Percentiles rank a stretch among this genome's conserved stretches.
Evolutionary conservation across 192 early-diverging fungal genomes (phyloP).

Genomic region (Coemansia sp.): DNA sequence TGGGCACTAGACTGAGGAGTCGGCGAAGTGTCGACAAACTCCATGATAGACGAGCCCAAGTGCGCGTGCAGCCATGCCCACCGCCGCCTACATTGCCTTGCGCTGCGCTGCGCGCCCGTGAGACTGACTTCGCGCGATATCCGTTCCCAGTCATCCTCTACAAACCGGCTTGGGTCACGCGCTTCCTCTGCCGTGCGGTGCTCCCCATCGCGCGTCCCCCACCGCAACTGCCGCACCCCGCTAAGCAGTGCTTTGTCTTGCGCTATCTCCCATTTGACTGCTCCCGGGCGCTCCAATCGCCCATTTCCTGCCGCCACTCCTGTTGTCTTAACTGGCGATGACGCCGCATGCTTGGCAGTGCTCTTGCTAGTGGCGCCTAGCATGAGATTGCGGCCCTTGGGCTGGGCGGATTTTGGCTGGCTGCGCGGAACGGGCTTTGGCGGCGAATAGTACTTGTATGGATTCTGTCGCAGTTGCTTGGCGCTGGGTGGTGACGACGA

Average conservation of each 20-base stretch:
- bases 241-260: slow-evolving; percentile 45
- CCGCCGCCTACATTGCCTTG: slow-evolving; percentile 47
- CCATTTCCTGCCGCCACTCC: neutral
- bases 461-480: slow-evolving; percentile 46
- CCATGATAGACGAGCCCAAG: slow-evolving; percentile 47
- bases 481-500: slow-evolving; percentile 52
- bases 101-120: slow-evolving; percentile 26
- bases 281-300: neutral
- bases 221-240: slow-evolving; percentile 44
- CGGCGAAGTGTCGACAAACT: slow-evolving; percentile 47
- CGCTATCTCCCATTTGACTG: slow-evolving; percentile 39
- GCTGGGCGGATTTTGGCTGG: neutral
- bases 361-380: slow-evolving; percentile 14
- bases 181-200: neutral
- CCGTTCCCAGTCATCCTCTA: slow-evolving; percentile 30
- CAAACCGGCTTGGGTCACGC: slow-evolving; percentile 38
- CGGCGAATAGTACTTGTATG: slow-evolving; percentile 55
- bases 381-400: slow-evolving; percentile 36
- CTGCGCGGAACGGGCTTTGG: slow-evolving; percentile 33
- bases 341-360: neutral
- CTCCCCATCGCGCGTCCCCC: slow-evolving; percentile 6
- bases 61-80: slow-evolving; percentile 50
- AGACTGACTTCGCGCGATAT: slow-evolving; percentile 25
- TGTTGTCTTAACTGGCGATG: neutral
- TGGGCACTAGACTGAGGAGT: slow-evolving; percentile 49